These are phyloP conservation scores for Rhododendron ferrugineum DNA, from an alignment of 148 eudicot species.

Conservation along the genomic window DNA sequence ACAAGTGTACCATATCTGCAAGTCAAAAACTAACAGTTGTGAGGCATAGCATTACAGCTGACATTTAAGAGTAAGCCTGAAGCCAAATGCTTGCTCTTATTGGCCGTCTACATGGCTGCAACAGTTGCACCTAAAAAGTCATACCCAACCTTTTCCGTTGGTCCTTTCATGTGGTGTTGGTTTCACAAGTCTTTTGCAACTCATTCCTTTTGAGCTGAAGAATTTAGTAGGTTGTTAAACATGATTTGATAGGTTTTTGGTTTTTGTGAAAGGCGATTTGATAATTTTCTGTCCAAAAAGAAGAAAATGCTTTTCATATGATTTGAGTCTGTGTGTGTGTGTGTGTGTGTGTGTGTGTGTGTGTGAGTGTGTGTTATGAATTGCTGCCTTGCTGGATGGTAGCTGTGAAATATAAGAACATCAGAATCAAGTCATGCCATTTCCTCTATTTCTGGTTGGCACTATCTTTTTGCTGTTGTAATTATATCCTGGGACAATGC, in stretches of 20 bases:
- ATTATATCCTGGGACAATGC: not conserved
- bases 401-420: not conserved
- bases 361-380: not conserved
- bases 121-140: not conserved
- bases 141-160: not conserved
- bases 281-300: not conserved
- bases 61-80: not conserved
- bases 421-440: not conserved
- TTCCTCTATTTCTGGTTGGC: not conserved
- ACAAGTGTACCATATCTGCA: not conserved
- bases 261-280: not conserved
- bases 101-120: not conserved
- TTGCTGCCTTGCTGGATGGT: not conserved
- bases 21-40: not conserved
- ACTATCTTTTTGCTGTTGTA: not conserved
- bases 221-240: not conserved
- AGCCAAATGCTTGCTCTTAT: not conserved
- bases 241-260: not conserved
- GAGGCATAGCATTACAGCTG: not conserved
- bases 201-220: not conserved
- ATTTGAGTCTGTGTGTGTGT: not conserved
- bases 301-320: not conserved
- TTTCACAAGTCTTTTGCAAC: not conserved
- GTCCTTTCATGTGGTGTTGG: not conserved
- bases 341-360: not conserved